These are phyloP conservation scores for Metschnikowia borealis DNA, from an alignment of 805 yeast genomes.

Conservation along the genomic window DNA sequence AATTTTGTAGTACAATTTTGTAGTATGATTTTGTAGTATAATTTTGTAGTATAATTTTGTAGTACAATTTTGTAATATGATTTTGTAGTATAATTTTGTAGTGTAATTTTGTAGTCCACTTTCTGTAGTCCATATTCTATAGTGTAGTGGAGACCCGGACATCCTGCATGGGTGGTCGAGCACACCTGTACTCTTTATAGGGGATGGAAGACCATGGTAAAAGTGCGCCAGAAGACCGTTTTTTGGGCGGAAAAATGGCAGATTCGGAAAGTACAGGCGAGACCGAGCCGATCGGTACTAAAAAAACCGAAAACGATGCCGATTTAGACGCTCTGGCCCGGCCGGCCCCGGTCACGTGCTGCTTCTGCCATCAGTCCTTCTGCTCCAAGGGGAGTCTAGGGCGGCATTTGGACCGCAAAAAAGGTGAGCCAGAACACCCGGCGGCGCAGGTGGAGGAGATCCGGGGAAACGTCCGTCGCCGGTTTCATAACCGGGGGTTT, in stretches of 20 bases:
- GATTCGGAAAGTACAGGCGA: background rate
- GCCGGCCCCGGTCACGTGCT: slow-evolving; percentile 27
- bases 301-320: background rate
- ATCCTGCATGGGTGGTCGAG: background rate
- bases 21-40: too few species aligned
- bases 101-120: too few species aligned
- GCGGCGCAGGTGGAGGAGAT: slow-evolving; percentile 42
- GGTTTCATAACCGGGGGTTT: background rate
- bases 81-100: too few species aligned
- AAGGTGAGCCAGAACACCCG: slow-evolving; percentile 53
- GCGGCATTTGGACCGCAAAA: slow-evolving; percentile 53
- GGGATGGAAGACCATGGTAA: background rate
- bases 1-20: too few species aligned
- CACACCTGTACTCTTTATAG: background rate
- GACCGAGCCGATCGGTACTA: background rate
- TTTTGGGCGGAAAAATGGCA: background rate
- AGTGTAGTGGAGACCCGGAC: background rate
- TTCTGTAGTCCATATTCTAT: too few species aligned
- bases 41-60: too few species aligned
- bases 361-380: slow-evolving; percentile 51
- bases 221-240: background rate
- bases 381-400: slow-evolving; percentile 59
- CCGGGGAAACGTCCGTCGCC: slow-evolving; percentile 38
- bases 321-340: background rate
- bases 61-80: too few species aligned